Evolutionary conservation across 2,329 filamentous ascomycete genomes (phyloP).

Genomic region (Apiospora hydei): DNA sequence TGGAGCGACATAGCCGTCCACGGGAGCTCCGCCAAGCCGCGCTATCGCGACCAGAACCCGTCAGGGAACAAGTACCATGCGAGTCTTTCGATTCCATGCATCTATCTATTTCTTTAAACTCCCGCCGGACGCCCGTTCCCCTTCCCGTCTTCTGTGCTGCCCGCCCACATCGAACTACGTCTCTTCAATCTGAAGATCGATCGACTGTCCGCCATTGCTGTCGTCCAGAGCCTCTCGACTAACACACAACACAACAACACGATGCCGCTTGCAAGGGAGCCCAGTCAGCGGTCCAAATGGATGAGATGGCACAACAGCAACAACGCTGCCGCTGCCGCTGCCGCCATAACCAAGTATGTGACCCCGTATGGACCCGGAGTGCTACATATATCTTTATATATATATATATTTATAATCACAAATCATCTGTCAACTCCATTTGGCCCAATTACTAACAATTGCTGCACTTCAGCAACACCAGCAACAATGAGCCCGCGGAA

Average conservation of each 20-base stretch:
- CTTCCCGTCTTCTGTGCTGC: conserved; percentile 6
- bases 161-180: background rate
- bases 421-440: background rate
- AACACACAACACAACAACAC: background rate
- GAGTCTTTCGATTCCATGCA: conserved; percentile 4
- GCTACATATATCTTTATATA: background rate
- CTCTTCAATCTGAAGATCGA: conserved; percentile 12
- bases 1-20: conserved; percentile 19
- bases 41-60: conserved; percentile 18
- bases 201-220: background rate
- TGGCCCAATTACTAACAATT: background rate
- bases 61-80: conserved; percentile 19
- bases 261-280: conserved; percentile 27
- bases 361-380: background rate
- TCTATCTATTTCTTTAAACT: conserved; percentile 4
- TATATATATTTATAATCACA: background rate
- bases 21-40: conserved; percentile 15
- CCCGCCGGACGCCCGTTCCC: background rate
- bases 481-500: conserved; percentile 20
- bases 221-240: conserved; percentile 11
- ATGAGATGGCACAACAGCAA: conserved; percentile 26
- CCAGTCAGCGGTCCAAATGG: conserved; percentile 28
- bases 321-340: background rate
- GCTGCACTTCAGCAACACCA: conserved; percentile 19
- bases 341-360: background rate